Evolutionary conservation across 495 filamentous ascomycete species (phyloP).

Genomic region (Acidomyces sp.): DNA sequence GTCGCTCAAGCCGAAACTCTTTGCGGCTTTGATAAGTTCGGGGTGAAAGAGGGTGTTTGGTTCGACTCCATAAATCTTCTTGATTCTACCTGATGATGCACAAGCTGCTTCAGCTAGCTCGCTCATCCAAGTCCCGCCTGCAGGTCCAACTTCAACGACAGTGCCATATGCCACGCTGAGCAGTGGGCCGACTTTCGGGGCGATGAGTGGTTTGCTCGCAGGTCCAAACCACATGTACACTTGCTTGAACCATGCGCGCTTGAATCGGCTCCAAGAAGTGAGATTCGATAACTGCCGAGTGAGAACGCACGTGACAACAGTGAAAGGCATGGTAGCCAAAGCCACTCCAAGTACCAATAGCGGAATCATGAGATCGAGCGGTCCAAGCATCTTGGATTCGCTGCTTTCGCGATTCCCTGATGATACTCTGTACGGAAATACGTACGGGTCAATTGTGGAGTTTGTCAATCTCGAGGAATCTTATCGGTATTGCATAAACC

Average conservation of each 20-base stretch:
- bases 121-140: constrained; percentile 35
- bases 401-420: no score
- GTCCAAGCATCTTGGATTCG: constrained; percentile 10
- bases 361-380: constrained; percentile 6
- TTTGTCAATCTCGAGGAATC: no score
- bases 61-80: constrained; percentile 51
- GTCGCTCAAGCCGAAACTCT: constrained; percentile 36
- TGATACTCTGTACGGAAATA: no score
- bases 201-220: neutral
- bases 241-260: constrained; percentile 7
- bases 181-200: neutral
- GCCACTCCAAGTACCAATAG: neutral
- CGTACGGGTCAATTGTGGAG: no score
- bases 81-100: constrained; percentile 29
- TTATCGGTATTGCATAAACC: no score
- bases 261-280: neutral
- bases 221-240: constrained; percentile 7
- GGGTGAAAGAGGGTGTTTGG: constrained; percentile 45
- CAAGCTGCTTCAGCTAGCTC: constrained; percentile 20
- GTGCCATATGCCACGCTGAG: constrained; percentile 20
- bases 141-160: constrained; percentile 37
- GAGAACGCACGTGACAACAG: neutral
- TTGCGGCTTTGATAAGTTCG: constrained; percentile 33
- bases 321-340: constrained; percentile 1
- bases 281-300: neutral